A percentile compares a stretch with the other conserved stretches of the same genome.
phyloP scores from a whole-genome alignment of 805 yeast genomes.

The Isabelozyma rhagii region DNA sequence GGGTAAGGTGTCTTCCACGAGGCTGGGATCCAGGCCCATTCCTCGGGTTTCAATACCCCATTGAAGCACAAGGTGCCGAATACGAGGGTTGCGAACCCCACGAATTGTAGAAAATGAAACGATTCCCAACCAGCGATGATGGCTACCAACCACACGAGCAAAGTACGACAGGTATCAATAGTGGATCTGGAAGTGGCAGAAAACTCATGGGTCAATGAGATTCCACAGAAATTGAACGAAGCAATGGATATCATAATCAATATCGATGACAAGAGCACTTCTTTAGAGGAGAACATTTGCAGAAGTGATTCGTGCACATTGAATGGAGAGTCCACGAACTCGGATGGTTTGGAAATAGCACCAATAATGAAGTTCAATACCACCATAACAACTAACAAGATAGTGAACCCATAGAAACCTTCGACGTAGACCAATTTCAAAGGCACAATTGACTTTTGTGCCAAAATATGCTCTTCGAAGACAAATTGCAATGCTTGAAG shows the following conservation, averaged over 20 bases:
- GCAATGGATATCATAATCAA: constrained; percentile 72
- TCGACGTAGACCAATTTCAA: constrained; percentile 68
- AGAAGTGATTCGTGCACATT: constrained; percentile 50
- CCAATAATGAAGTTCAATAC: constrained; percentile 43
- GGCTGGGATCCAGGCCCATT: constrained; percentile 44
- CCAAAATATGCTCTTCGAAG: constrained; percentile 66
- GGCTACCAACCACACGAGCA: constrained; percentile 73
- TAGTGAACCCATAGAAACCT: constrained; percentile 60
- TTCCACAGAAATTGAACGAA: constrained; percentile 69
- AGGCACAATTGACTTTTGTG: constrained; percentile 53
- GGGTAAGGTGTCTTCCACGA: constrained; percentile 29
- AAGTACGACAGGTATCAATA: constrained; percentile 72
- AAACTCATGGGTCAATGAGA: constrained; percentile 58
- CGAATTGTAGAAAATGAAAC: constrained; percentile 56
- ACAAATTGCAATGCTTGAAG: constrained; percentile 77
- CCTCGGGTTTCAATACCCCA: constrained; percentile 57
- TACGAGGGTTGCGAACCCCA: constrained; percentile 63
- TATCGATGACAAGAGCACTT: constrained; percentile 52
- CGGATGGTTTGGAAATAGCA: constrained; percentile 17
- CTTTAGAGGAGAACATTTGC: constrained; percentile 43
- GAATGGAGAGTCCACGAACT: constrained; percentile 49
- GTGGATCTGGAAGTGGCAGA: constrained; percentile 80
- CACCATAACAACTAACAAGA: constrained; percentile 45
- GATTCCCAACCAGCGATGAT: constrained; percentile 71
- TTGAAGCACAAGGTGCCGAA: constrained; percentile 74